Conservation (phyloP, 805 yeast genomes). For the Maudiozyma barnettii region DNA sequence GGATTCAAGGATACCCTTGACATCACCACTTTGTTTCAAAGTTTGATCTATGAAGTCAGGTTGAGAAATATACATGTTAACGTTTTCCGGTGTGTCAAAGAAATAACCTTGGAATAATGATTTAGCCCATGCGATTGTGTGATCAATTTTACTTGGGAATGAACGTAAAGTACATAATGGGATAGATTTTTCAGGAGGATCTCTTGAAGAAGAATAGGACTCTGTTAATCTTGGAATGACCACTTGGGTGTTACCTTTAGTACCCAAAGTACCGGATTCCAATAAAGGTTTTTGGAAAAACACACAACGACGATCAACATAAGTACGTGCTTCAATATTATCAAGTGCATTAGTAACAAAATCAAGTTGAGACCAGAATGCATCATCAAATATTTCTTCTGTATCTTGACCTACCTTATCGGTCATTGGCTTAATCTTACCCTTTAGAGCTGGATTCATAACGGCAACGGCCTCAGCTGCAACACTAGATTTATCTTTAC, state of each 20-base stretch:
- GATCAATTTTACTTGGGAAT: slow-evolving; percentile 97
- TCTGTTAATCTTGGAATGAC: slow-evolving; percentile 90
- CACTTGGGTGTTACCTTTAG: slow-evolving; percentile 97
- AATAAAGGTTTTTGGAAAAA: slow-evolving; percentile 82
- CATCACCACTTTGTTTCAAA: slow-evolving; percentile 86
- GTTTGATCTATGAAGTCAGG: slow-evolving; percentile 88
- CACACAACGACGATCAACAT: slow-evolving; percentile 94
- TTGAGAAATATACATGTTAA: slow-evolving; percentile 80
- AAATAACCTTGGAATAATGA: slow-evolving; percentile 87
- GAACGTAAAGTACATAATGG: slow-evolving; percentile 96
- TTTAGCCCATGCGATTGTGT: slow-evolving; percentile 99
- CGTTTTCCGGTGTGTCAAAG: slow-evolving; percentile 85
- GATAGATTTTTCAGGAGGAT: slow-evolving; percentile 96
- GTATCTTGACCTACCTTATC: slow-evolving; percentile 95
- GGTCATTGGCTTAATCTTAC: slow-evolving; percentile 63
- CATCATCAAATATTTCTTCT: slow-evolving; percentile 74
- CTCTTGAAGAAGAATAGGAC: slow-evolving; percentile 91
- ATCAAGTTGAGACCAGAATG: slow-evolving; percentile 76
- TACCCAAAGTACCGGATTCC: slow-evolving; percentile 96
- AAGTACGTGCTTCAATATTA: slow-evolving; percentile 95
- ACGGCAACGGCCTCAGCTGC: slow-evolving; percentile 75
- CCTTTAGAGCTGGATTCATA: slow-evolving; percentile 79
- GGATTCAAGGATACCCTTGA: slow-evolving; percentile 76
- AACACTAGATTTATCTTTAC: slow-evolving; percentile 78
- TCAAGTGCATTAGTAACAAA: slow-evolving; percentile 95